Percentiles rank a stretch among this genome's conserved stretches.
phyloP scores from a whole-genome alignment of 163 green algal species.

The Scenedesmus sp. region DNA sequence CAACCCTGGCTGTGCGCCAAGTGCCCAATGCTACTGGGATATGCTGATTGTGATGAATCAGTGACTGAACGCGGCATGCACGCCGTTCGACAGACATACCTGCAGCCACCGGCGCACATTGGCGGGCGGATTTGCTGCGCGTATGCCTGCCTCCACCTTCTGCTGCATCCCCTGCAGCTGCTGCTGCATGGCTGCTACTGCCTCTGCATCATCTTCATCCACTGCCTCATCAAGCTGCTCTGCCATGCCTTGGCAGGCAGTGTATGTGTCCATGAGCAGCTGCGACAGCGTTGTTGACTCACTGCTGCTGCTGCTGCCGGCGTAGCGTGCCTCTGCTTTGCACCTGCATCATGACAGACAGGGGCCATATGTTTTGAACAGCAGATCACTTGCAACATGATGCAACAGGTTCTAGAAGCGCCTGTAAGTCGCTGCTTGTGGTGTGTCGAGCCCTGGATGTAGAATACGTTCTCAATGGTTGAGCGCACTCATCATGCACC shows the following conservation, averaged over 20 bases:
- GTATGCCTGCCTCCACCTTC: constrained; percentile 8
- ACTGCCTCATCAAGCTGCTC: constrained; percentile 32
- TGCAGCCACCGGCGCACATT: constrained; percentile 51
- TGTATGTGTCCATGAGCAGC: neutral
- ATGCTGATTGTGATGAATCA: too few species aligned
- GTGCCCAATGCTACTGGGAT: too few species aligned
- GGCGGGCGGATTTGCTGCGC: constrained; percentile 19
- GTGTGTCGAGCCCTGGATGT: too few species aligned
- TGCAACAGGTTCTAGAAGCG: too few species aligned
- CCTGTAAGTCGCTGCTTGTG: too few species aligned
- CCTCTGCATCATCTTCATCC: neutral
- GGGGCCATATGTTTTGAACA: too few species aligned
- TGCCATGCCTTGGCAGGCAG: constrained; percentile 4
- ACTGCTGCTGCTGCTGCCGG: neutral
- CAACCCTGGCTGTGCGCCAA: too few species aligned
- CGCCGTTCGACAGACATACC: neutral
- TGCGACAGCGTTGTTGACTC: neutral
- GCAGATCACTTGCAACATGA: too few species aligned
- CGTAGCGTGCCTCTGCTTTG: constrained; percentile 43
- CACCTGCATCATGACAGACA: constrained; percentile 1
- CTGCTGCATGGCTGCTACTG: neutral
- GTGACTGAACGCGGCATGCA: neutral
- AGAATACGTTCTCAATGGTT: too few species aligned
- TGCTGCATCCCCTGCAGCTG: constrained; percentile 38
- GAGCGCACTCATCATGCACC: too few species aligned